A percentile compares a stretch with the other conserved stretches of the same genome.
These are phyloP conservation scores for Anisodus tanguticus DNA, from an alignment of 257 asterid genomes.

Conservation along the genomic window DNA sequence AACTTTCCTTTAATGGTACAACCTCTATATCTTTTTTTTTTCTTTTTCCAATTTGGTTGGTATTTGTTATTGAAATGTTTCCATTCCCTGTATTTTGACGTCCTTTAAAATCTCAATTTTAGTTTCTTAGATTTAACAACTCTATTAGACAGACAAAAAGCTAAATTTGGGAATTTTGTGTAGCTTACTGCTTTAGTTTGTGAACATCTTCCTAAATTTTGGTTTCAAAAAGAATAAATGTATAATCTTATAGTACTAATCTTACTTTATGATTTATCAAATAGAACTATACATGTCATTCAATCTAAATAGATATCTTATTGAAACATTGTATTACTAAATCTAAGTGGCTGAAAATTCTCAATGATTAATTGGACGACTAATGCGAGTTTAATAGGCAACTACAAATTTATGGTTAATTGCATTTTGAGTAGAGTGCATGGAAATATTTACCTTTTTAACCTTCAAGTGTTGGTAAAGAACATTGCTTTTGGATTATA, in stretches of 20 bases:
- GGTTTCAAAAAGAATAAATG: not conserved
- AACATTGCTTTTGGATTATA: not conserved
- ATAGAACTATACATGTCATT: not conserved
- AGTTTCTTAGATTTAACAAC: no score
- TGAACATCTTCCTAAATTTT: not conserved
- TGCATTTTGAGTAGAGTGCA: slow-evolving; percentile 10
- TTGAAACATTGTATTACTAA: not conserved
- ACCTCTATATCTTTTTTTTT: no score
- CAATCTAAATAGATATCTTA: not conserved
- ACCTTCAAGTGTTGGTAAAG: not conserved
- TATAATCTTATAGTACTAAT: not conserved
- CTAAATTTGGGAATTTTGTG: not conserved
- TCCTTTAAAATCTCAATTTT: no score
- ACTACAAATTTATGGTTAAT: not conserved
- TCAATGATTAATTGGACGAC: not conserved
- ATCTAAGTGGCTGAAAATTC: not conserved
- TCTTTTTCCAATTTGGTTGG: not conserved
- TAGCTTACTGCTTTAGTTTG: not conserved
- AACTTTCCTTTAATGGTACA: no score
- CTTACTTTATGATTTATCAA: no score
- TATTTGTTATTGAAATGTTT: not conserved
- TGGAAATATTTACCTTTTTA: not conserved
- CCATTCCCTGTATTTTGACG: not conserved
- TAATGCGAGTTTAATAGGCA: not conserved
- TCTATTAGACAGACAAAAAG: no score